These are phyloP conservation scores for Colletotrichum sp. DNA, from an alignment of 2,329 filamentous ascomycete genomes.

Conservation along the genomic window DNA sequence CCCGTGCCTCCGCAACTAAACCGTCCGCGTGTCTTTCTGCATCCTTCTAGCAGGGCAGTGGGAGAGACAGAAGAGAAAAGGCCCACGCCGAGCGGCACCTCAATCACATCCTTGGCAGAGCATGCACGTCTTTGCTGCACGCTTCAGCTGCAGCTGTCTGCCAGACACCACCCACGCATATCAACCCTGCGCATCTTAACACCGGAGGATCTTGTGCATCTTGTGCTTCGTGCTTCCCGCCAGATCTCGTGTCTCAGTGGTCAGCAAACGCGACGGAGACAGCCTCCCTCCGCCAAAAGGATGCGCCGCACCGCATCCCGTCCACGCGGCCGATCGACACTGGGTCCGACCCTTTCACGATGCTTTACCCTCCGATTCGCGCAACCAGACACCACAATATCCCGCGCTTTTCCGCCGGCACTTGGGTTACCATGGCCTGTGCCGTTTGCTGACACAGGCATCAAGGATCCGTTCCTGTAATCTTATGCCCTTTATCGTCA, in stretches of 20 bases:
- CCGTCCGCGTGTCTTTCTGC: constrained; percentile 5
- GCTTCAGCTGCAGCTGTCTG: constrained; percentile 5
- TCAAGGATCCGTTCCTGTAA: background rate
- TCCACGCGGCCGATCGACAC: constrained; percentile 6
- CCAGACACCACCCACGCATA: background rate
- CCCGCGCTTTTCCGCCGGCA: background rate
- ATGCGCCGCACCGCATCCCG: background rate
- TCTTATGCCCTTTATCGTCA: background rate
- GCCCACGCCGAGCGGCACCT: background rate
- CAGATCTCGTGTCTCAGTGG: constrained; percentile 19
- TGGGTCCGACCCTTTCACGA: background rate
- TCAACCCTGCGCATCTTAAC: background rate
- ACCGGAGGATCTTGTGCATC: constrained; percentile 1
- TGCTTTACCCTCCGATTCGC: background rate
- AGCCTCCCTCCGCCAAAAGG: background rate
- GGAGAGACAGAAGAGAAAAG: background rate
- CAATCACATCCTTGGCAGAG: background rate
- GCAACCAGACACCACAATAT: background rate
- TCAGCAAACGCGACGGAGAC: constrained; percentile 5
- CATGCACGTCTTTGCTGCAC: background rate
- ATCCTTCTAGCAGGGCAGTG: background rate
- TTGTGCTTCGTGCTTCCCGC: background rate
- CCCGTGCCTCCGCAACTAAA: background rate
- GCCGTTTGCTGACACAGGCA: background rate
- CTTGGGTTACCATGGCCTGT: background rate